phyloP scores from a whole-genome alignment of 2,329 filamentous ascomycete species.

The Colletotrichum magnum region DNA sequence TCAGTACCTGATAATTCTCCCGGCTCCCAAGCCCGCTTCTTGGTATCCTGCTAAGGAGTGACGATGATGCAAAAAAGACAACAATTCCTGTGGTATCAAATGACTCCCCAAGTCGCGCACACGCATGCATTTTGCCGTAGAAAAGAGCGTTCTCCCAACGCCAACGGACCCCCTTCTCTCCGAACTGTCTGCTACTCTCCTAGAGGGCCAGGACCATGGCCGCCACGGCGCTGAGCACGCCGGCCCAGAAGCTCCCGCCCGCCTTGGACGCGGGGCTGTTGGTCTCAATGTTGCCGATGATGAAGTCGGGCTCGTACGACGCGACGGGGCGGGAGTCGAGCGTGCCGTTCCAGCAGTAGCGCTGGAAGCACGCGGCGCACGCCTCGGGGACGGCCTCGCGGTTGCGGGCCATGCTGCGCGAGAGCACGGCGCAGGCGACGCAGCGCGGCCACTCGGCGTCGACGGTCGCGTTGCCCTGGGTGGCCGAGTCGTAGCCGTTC shows the following conservation, averaged over 20 bases:
- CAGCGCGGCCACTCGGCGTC: slow-evolving; percentile 85
- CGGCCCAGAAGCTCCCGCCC: slow-evolving; percentile 17
- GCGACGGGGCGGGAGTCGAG: slow-evolving; percentile 43
- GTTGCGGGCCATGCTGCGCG: slow-evolving; percentile 81
- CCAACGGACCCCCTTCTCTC: not conserved
- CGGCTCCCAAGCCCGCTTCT: not conserved
- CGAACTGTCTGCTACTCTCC: not conserved
- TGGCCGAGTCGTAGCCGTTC: slow-evolving; percentile 89
- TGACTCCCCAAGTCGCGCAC: not conserved
- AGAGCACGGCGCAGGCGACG: slow-evolving; percentile 88
- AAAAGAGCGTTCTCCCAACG: not conserved
- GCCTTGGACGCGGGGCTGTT: slow-evolving; percentile 35
- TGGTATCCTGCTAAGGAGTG: not conserved
- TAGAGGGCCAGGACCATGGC: slow-evolving; percentile 24
- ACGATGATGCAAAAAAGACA: slow-evolving; percentile 1
- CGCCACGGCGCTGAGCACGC: slow-evolving; percentile 18
- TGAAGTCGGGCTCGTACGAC: slow-evolving; percentile 49
- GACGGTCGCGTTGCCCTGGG: slow-evolving; percentile 83
- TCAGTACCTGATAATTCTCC: not conserved
- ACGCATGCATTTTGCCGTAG: not conserved
- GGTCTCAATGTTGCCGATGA: slow-evolving; percentile 44
- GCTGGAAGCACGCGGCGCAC: slow-evolving; percentile 82
- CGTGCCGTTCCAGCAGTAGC: slow-evolving; percentile 96
- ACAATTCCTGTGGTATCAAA: slow-evolving; percentile 15
- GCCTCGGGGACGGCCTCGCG: slow-evolving; percentile 76